phyloP scores from a whole-genome alignment of 495 filamentous ascomycete genomes.

The Hypoxylon crocopeplum region DNA sequence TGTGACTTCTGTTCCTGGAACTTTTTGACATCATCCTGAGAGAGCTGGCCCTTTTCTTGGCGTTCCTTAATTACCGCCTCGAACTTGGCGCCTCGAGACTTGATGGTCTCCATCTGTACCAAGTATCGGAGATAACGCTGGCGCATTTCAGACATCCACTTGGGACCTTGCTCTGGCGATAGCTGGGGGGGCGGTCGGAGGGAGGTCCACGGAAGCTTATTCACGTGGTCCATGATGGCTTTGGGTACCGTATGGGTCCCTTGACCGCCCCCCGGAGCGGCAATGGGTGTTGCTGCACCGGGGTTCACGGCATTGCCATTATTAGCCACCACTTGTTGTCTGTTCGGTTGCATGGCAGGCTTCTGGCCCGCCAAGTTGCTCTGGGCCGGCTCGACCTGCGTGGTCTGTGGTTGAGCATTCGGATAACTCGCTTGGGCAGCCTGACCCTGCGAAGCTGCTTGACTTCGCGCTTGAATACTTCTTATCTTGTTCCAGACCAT shows the following conservation, averaged over 20 bases:
- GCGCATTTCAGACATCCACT: constrained; percentile 43
- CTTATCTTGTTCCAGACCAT: constrained; percentile 67
- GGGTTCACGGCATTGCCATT: constrained; percentile 23
- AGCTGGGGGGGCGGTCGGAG: constrained; percentile 27
- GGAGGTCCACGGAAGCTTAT: constrained; percentile 43
- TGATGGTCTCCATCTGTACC: constrained; percentile 44
- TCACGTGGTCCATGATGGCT: constrained; percentile 45
- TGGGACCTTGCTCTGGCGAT: constrained; percentile 35
- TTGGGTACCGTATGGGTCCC: constrained; percentile 24
- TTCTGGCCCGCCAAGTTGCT: constrained; percentile 21
- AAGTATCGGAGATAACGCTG: constrained; percentile 44
- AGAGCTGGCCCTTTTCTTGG: constrained; percentile 38
- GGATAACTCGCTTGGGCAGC: constrained; percentile 1
- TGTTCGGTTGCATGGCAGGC: constrained; percentile 32
- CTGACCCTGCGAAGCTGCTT: constrained; percentile 23
- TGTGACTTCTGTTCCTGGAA: constrained; percentile 38
- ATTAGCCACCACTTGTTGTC: constrained; percentile 26
- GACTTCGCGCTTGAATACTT: constrained; percentile 25
- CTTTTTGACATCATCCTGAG: constrained; percentile 45
- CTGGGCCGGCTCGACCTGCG: constrained; percentile 28
- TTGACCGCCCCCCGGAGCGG: constrained; percentile 14
- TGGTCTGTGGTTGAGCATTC: constrained; percentile 20
- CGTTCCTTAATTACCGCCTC: constrained; percentile 45
- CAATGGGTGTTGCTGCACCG: constrained; percentile 3
- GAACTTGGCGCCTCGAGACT: constrained; percentile 27